Percentiles rank a stretch among this genome's conserved stretches.
phyloP scores from a whole-genome alignment of 352 stramenopile species.

The Globisporangium nunn region DNA sequence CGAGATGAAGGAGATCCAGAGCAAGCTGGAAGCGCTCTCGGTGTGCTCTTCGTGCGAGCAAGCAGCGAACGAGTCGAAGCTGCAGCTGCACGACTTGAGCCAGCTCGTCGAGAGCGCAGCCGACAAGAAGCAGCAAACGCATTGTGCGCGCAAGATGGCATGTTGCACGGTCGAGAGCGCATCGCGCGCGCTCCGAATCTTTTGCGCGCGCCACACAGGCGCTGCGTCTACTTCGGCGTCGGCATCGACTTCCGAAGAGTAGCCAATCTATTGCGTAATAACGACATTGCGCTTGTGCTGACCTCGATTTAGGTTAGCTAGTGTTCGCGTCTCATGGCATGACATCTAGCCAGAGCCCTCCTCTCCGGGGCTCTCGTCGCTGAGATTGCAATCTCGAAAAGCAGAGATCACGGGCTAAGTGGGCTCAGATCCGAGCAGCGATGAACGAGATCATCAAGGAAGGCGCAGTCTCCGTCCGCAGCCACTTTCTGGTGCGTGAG shows the following conservation, averaged over 20 bases:
- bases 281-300: too few species aligned
- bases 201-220: conserved; percentile 10
- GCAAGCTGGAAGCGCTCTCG: conserved; percentile 1
- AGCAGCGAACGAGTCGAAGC: not conserved
- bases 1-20: conserved; percentile 3
- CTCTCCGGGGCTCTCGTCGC: too few species aligned
- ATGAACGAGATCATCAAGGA: conserved; percentile 38
- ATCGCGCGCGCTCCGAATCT: conserved; percentile 7
- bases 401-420: too few species aligned
- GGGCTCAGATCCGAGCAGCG: not conserved
- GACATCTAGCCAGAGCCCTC: too few species aligned
- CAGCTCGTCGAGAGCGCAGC: not conserved
- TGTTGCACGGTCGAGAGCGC: conserved; percentile 3
- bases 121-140: not conserved
- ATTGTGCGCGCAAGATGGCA: not conserved
- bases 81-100: conserved; percentile 1
- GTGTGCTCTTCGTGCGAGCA: conserved; percentile 1
- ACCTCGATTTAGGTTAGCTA: too few species aligned
- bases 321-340: too few species aligned
- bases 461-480: conserved; percentile 47
- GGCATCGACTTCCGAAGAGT: not conserved
- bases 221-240: not conserved
- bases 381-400: too few species aligned
- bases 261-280: too few species aligned
- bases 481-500: conserved; percentile 50